Percentiles rank a stretch among this genome's conserved stretches.
Conservation (phyloP, 2,329 filamentous ascomycete genomes). For the Aurifilum marmelostoma region DNA sequence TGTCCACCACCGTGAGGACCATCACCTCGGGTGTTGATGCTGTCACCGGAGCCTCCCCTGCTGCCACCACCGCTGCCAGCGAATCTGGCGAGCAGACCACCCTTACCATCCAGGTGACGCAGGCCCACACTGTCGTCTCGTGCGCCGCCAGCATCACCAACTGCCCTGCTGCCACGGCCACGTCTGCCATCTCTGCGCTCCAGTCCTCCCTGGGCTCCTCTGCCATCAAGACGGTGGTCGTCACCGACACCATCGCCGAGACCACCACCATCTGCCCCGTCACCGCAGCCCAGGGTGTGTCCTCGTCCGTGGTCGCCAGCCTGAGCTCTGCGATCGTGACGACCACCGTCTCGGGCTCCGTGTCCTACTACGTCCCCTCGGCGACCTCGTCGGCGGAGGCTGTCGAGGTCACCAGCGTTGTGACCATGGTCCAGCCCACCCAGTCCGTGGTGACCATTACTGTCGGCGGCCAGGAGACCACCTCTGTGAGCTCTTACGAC, state of each 20-base stretch:
- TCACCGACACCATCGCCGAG: slow-evolving; percentile 33
- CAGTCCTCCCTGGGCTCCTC: slow-evolving; percentile 27
- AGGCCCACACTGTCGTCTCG: slow-evolving; percentile 35
- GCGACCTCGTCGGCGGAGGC: slow-evolving; percentile 14
- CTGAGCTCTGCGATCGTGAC: slow-evolving; percentile 28
- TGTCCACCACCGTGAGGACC: slow-evolving; percentile 26
- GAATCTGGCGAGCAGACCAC: slow-evolving; percentile 25
- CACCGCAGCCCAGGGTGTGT: slow-evolving; percentile 23
- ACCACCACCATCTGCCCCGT: slow-evolving; percentile 36
- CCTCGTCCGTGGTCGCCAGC: slow-evolving; percentile 25
- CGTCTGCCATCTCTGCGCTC: slow-evolving; percentile 17
- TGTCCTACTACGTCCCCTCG: slow-evolving; percentile 26
- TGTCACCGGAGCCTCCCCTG: slow-evolving; percentile 22
- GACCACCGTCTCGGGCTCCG: slow-evolving; percentile 23
- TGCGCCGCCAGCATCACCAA: slow-evolving; percentile 37
- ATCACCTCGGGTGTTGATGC: slow-evolving; percentile 19
- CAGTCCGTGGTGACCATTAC: slow-evolving; percentile 24
- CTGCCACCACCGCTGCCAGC: neutral
- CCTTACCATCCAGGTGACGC: slow-evolving; percentile 25
- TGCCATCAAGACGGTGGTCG: slow-evolving; percentile 32
- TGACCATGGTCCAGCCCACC: slow-evolving; percentile 15
- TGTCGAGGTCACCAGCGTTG: slow-evolving; percentile 8
- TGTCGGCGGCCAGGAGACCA: slow-evolving; percentile 20
- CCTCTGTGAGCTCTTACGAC: slow-evolving; percentile 20
- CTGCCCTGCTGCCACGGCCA: slow-evolving; percentile 34